phyloP scores from a whole-genome alignment of 768 basidiomycete species.

The Rhizopogon rudus region DNA sequence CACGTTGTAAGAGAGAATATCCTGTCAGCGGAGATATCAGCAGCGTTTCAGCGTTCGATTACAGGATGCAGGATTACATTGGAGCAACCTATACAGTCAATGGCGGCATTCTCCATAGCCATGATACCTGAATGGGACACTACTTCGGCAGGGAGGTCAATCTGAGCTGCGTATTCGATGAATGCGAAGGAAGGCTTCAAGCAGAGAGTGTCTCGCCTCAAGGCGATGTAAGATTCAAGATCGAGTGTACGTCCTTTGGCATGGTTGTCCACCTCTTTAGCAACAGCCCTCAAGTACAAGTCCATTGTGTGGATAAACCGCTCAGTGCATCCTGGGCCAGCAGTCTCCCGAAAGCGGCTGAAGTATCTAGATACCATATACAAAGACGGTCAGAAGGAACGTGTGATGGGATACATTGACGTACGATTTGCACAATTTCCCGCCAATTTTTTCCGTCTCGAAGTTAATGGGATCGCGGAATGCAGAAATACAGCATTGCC shows the following conservation, averaged over 20 bases:
- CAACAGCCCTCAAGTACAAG: conserved; percentile 37
- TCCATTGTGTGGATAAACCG: conserved; percentile 39
- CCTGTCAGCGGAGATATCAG: conserved; percentile 31
- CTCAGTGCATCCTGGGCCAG: conserved; percentile 34
- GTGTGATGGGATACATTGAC: conserved; percentile 7
- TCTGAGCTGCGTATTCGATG: conserved; percentile 48
- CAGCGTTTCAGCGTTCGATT: neutral
- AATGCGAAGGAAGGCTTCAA: conserved; percentile 46
- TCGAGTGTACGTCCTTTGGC: conserved; percentile 31
- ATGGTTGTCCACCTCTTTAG: conserved; percentile 40
- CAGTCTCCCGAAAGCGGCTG: conserved; percentile 30
- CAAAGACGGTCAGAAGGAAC: neutral
- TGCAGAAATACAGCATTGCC: conserved; percentile 23
- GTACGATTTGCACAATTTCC: conserved; percentile 29
- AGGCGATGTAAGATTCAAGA: conserved; percentile 47
- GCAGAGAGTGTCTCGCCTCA: conserved; percentile 51
- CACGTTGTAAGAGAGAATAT: conserved; percentile 72
- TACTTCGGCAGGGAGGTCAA: conserved; percentile 52
- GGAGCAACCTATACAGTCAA: conserved; percentile 48
- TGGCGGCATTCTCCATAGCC: conserved; percentile 41
- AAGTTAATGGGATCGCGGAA: conserved; percentile 25
- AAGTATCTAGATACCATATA: conserved; percentile 26
- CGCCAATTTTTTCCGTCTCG: conserved; percentile 24
- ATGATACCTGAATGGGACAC: conserved; percentile 44
- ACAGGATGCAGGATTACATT: conserved; percentile 26